Evolutionary conservation across 1,139 yeast species (phyloP), one percentile per base, ranked within the genome.

Genomic region (Magnusiomyces sp.): DNA sequence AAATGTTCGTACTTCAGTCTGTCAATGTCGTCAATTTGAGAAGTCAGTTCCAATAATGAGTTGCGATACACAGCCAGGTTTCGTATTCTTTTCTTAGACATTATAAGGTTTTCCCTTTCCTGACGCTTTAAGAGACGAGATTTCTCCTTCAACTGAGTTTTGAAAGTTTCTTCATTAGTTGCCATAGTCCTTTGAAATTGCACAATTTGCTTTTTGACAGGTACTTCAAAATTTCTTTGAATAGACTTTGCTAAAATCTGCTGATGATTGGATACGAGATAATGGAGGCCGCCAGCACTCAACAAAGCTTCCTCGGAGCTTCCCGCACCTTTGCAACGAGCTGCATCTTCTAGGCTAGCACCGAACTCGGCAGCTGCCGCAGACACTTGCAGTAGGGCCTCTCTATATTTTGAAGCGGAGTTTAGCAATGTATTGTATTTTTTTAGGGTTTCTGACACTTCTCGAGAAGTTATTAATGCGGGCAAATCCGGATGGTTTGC

Each of bases 251-350:
- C 76, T 55, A 88, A 71, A 7, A 88, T 79, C 55, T 81, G 81
- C 56, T 84, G 83, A 60, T 86, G 94, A 62, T 86, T 86, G 0
- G 94, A 81, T 16, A 86, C 76, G 47, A 88, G 72, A 59, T 78
- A 82, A 59, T 87, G 92, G 52, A 88, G 67, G 1, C 95, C 95
- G 41, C 89, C 85, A 0, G 92, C 87, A 45, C 81, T 76, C 57
- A 79, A 68, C 16, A 87, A 65, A 3, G 89, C 88, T 57, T 83
- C 84, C 1, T 82, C 76, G 0, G 82, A 79, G 23, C 69, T 67
- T 14, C 79, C 83, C 33, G 80, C 73, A 36, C 90, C 89, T 61
- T 81, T 80, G 50, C 83, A 76, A 50, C 80, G 74, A 1, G 95
- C 86, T 52, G 81, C 74, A 32, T 74, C 75, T 60, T 86, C 95